Conservation (phyloP, 306 rosid genomes). For the Adenanthera pavonina region DNA sequence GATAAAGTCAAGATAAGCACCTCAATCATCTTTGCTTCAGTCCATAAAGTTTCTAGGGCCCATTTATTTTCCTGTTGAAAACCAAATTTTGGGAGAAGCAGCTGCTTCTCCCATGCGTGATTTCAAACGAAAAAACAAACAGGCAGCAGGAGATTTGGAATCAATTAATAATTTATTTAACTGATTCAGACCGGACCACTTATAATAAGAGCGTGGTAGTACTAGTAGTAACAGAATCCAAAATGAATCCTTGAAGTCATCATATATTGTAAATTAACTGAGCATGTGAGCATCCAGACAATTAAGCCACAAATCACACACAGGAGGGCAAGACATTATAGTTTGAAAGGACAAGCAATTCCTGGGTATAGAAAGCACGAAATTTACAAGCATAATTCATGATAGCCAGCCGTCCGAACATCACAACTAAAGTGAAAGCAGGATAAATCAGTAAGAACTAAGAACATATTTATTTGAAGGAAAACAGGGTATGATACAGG, state of each 20-base stretch:
- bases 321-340: background rate
- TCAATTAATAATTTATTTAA: background rate
- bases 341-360: background rate
- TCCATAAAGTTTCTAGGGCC: background rate
- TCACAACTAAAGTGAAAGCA: too few relatives aligned
- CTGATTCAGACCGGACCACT: background rate
- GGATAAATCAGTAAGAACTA: background rate
- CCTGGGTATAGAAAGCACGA: background rate
- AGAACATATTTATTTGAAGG: slow-evolving; percentile 10
- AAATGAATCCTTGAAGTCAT: background rate
- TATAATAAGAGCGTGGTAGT: background rate
- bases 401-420: background rate
- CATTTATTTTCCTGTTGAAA: too few relatives aligned
- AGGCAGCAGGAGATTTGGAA: background rate
- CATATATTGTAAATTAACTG: background rate
- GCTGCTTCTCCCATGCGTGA: too few relatives aligned
- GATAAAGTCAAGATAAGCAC: background rate
- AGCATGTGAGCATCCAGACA: background rate
- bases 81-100: too few relatives aligned
- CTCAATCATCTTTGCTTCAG: slow-evolving; percentile 7
- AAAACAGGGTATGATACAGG: background rate
- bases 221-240: background rate
- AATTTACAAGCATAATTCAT: background rate
- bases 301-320: background rate
- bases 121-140: too few relatives aligned